Conservation (phyloP, 805 yeast species). For the Lachancea kluyveri region DNA sequence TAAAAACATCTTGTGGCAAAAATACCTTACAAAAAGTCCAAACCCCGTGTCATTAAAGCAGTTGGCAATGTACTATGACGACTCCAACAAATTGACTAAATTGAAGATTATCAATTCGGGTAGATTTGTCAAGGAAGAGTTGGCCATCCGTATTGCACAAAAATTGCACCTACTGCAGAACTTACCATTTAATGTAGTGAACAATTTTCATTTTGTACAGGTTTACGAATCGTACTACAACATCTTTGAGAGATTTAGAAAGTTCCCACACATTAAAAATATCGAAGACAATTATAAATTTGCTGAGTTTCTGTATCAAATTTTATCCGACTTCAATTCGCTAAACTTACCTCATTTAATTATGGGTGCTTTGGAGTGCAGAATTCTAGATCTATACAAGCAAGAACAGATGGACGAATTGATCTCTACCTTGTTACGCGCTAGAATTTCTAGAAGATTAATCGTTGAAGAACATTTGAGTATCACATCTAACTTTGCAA, state of each 20-base stretch:
- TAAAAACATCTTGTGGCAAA: constrained; percentile 20
- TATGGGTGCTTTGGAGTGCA: constrained; percentile 87
- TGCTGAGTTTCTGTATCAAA: constrained; percentile 53
- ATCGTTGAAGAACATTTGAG: constrained; percentile 89
- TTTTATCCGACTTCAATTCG: constrained; percentile 71
- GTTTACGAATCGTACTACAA: constrained; percentile 86
- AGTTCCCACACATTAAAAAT: constrained; percentile 58
- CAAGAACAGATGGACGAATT: constrained; percentile 61
- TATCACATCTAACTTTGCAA: constrained; percentile 56
- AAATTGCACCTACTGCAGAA: constrained; percentile 73
- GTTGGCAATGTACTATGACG: constrained; percentile 80
- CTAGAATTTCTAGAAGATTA: constrained; percentile 83
- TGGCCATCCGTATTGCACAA: constrained; percentile 79
- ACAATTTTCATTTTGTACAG: constrained; percentile 78
- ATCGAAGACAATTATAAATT: constrained; percentile 72
- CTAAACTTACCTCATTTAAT: constrained; percentile 80
- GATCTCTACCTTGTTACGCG: constrained; percentile 71
- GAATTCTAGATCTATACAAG: constrained; percentile 52
- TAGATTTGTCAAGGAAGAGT: constrained; percentile 78
- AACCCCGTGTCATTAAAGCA: constrained; percentile 90
- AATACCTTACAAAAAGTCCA: constrained; percentile 46
- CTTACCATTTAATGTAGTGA: constrained; percentile 76
- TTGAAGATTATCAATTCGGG: constrained; percentile 79
- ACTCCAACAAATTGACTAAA: constrained; percentile 49
- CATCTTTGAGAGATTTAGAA: constrained; percentile 81